Conservation (phyloP, 2,329 filamentous ascomycete genomes). For the Ceratocystis destructans region DNA sequence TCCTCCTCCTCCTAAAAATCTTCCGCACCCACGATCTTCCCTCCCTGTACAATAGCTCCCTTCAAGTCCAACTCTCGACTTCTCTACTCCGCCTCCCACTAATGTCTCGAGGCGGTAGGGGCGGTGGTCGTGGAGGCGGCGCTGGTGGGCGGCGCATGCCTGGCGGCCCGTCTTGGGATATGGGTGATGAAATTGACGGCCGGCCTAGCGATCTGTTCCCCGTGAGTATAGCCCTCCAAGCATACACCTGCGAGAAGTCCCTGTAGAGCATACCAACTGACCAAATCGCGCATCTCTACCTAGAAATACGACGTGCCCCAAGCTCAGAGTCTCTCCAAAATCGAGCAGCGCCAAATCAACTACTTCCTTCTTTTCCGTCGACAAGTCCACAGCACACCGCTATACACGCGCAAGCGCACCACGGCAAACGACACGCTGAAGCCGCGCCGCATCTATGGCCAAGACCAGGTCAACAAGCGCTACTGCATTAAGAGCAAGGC, state of each 20-base stretch:
- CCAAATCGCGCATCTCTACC: background rate
- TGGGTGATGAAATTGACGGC: constrained; percentile 41
- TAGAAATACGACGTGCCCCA: constrained; percentile 39
- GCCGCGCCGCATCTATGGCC: constrained; percentile 37
- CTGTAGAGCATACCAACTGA: background rate
- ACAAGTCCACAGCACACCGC: constrained; percentile 40
- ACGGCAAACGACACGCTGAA: constrained; percentile 30
- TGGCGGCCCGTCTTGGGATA: constrained; percentile 39
- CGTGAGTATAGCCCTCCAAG: constrained; percentile 27
- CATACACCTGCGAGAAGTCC: background rate
- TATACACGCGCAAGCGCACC: constrained; percentile 43
- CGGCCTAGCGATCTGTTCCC: constrained; percentile 48
- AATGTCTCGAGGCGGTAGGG: constrained; percentile 23
- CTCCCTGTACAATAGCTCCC: background rate
- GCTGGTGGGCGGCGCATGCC: constrained; percentile 35
- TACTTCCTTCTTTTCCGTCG: constrained; percentile 43
- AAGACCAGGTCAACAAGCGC: constrained; percentile 44
- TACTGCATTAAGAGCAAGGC: constrained; percentile 43
- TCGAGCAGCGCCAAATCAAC: constrained; percentile 36
- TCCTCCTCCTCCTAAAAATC: no score
- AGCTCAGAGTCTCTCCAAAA: constrained; percentile 31
- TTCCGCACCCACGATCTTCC: background rate
- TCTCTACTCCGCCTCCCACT: background rate
- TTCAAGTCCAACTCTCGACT: background rate
- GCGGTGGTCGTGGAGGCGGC: constrained; percentile 38